phyloP scores from a whole-genome alignment of 2,329 filamentous ascomycete genomes.

The Sphaerulina musiva region DNA sequence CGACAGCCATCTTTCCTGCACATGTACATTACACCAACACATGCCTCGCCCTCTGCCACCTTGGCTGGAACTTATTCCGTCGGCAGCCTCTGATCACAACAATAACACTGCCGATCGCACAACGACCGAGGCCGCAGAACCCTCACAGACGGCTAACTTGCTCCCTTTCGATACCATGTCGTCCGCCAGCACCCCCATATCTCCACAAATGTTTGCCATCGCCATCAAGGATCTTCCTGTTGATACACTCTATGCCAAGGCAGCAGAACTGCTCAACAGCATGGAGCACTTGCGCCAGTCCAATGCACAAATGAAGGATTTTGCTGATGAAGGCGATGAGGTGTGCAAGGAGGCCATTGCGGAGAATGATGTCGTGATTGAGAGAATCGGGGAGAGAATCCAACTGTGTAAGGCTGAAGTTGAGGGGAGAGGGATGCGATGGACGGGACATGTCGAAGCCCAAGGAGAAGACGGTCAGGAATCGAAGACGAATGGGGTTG shows the following conservation, averaged over 20 bases:
- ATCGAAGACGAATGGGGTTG: constrained; percentile 17
- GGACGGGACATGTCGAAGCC: constrained; percentile 34
- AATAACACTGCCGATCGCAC: not conserved
- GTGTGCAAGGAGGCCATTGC: constrained; percentile 68
- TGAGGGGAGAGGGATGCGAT: constrained; percentile 52
- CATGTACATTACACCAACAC: not conserved
- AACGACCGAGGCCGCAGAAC: constrained; percentile 4
- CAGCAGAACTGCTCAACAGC: constrained; percentile 67
- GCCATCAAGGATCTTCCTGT: constrained; percentile 62
- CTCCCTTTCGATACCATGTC: constrained; percentile 17
- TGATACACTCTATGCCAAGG: constrained; percentile 63
- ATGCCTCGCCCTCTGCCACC: constrained; percentile 13
- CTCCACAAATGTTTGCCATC: constrained; percentile 35
- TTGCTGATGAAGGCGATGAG: constrained; percentile 55
- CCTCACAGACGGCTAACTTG: constrained; percentile 13
- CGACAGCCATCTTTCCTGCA: not conserved
- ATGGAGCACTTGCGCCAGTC: constrained; percentile 67
- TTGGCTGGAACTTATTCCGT: constrained; percentile 15
- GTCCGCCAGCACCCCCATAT: constrained; percentile 24
- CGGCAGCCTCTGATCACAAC: not conserved
- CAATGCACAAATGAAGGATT: constrained; percentile 66
- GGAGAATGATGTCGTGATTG: constrained; percentile 65
- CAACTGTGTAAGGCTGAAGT: constrained; percentile 59
- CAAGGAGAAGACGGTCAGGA: constrained; percentile 19
- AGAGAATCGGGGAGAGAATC: constrained; percentile 61